These are phyloP conservation scores for Boletellus ananiceps DNA, from an alignment of 768 basidiomycete species.

Conservation along the genomic window DNA sequence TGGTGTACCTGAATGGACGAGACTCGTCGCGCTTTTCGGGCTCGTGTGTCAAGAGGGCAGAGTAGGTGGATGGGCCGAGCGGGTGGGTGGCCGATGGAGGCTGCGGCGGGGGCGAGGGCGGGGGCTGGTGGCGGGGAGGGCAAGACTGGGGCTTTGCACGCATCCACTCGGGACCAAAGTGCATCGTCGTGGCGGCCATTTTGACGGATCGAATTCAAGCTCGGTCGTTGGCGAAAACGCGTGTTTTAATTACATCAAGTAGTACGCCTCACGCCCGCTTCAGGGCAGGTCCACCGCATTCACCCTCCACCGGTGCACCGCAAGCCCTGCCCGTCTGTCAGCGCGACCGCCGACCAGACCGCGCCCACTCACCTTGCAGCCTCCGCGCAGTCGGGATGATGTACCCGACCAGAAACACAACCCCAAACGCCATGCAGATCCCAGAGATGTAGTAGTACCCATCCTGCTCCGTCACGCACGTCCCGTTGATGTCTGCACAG, in stretches of 20 bases:
- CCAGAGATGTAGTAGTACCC: constrained; percentile 86
- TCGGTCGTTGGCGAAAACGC: constrained; percentile 18
- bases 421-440: constrained; percentile 77
- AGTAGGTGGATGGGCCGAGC: constrained; percentile 66
- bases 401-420: constrained; percentile 64
- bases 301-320: constrained; percentile 68
- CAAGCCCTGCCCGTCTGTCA: constrained; percentile 46
- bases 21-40: constrained; percentile 57
- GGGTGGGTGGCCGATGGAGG: constrained; percentile 37
- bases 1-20: constrained; percentile 83
- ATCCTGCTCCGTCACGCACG: constrained; percentile 80
- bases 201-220: constrained; percentile 14
- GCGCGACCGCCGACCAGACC: background rate
- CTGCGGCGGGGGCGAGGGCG: constrained; percentile 58
- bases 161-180: constrained; percentile 94
- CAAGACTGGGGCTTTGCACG: constrained; percentile 62
- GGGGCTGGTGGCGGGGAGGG: constrained; percentile 47
- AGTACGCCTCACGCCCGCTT: constrained; percentile 14
- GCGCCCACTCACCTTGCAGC: constrained; percentile 67
- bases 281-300: constrained; percentile 37
- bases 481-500: constrained; percentile 72
- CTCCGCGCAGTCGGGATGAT: constrained; percentile 80
- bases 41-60: constrained; percentile 55
- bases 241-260: constrained; percentile 15
- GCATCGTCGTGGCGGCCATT: constrained; percentile 60